Base-by-base conservation (phyloP, 2,329 filamentous ascomycete genomes). In the Coniochaeta ligniaria region DNA sequence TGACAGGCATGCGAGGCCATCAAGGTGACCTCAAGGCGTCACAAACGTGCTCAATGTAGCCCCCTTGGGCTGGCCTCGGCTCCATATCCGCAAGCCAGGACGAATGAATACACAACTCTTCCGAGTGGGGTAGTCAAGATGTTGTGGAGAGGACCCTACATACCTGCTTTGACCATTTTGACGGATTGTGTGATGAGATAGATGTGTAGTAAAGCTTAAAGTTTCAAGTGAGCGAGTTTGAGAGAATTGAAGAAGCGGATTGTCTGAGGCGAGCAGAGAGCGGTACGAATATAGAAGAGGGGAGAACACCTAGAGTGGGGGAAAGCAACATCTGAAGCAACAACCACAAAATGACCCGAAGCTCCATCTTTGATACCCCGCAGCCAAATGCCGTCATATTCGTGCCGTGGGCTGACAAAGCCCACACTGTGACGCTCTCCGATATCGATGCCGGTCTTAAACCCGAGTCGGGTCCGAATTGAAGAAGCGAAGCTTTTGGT, bases 111-210 rank as follows among this genome's bases (percentile, higher is more conserved):
- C 14, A 35, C 31, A 33, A 7, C 52, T 26, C 17, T 16, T 55
- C 14, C 12, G 52, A 33, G 52, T 36, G 28, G 59, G 58, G 31
- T 55, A 47, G 17, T 60, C 58, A 58, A 16, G 26, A 55, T 50
- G 26, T 24, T 38, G 12, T 11, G 12, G n/a, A 50, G 55, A 17
- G 33, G 28, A 3, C 12, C n/a, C 20, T 64, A 85, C 90, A 74
- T 86, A 96, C 92, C 91, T 82, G 94, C 93, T 86, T 96, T 97
- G 84, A 97, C 93, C 93, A 97, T 97, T 87, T 87, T 96, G 89
- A 81, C 80, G 81, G 80, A 69, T 81, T 78, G 72, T 67, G 4
- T 28, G 26, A 17, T 31, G 47, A 52, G 8, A 17, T 9, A 17
- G 47, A 52, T 31, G 26, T 47, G 8, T 47, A 11, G 22, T 20